phyloP scores from a whole-genome alignment of 2,329 filamentous ascomycete genomes.

The Cladosporium phlei region DNA sequence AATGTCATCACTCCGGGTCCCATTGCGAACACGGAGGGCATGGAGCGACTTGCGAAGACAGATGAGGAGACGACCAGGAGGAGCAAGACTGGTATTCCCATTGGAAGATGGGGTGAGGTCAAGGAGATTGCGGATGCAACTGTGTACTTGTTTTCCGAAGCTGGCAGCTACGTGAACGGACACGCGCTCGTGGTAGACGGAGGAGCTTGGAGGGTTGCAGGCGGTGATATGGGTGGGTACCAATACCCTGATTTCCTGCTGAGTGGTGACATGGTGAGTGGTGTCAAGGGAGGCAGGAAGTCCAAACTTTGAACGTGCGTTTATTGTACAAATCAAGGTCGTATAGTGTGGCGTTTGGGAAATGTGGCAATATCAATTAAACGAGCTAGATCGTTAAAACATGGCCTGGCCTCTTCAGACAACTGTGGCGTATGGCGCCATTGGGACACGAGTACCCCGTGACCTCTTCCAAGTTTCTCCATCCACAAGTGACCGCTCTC shows the following conservation, averaged over 20 bases:
- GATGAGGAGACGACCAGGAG: slow-evolving; percentile 27
- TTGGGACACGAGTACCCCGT: neutral
- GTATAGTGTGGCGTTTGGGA: slow-evolving; percentile 11
- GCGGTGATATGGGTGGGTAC: slow-evolving; percentile 36
- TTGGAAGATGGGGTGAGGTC: slow-evolving; percentile 71
- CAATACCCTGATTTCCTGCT: slow-evolving; percentile 58
- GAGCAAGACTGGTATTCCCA: slow-evolving; percentile 52
- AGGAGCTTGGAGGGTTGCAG: slow-evolving; percentile 45
- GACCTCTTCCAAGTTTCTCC: neutral
- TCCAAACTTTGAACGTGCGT: slow-evolving; percentile 43
- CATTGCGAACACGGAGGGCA: slow-evolving; percentile 72
- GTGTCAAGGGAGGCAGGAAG: slow-evolving; percentile 55
- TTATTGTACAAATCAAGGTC: neutral
- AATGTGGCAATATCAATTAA: slow-evolving; percentile 11
- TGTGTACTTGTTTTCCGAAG: slow-evolving; percentile 79
- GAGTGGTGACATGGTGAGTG: slow-evolving; percentile 49
- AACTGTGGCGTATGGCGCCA: neutral
- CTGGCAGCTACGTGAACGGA: slow-evolving; percentile 81
- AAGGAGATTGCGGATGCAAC: slow-evolving; percentile 92
- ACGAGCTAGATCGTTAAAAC: no score
- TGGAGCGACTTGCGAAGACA: slow-evolving; percentile 39
- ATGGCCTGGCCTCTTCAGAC: no score
- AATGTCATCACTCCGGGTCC: slow-evolving; percentile 88
- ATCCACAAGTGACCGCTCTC: neutral
- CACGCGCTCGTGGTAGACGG: slow-evolving; percentile 67